Conservation (phyloP, 805 yeast genomes). For the Yamadazyma paraphyllophila region DNA sequence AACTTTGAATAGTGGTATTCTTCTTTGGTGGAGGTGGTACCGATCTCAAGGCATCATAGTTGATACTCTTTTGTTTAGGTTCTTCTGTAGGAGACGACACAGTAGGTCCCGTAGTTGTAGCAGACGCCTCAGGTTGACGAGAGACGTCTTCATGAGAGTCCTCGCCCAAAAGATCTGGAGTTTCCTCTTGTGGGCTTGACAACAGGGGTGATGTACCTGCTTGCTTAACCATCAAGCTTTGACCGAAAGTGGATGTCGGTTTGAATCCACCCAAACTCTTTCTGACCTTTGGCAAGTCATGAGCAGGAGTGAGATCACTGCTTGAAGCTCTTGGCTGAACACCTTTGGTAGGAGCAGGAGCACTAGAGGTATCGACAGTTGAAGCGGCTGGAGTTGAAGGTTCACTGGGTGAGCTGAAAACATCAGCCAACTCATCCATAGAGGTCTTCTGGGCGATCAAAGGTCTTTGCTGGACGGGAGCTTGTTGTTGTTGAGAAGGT, state of each 20-base stretch:
- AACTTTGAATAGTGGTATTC: neutral
- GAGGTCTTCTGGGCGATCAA: slow-evolving; percentile 45
- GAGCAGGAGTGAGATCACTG: slow-evolving; percentile 27
- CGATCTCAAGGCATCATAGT: slow-evolving; percentile 51
- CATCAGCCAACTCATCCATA: slow-evolving; percentile 63
- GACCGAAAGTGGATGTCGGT: slow-evolving; percentile 88
- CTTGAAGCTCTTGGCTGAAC: slow-evolving; percentile 28
- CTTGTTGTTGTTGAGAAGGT: neutral
- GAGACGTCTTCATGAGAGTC: slow-evolving; percentile 18
- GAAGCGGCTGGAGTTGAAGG: slow-evolving; percentile 14
- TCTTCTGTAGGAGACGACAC: slow-evolving; percentile 3
- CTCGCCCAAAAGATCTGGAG: slow-evolving; percentile 32
- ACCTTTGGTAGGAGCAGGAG: slow-evolving; percentile 1
- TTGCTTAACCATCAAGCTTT: slow-evolving; percentile 47
- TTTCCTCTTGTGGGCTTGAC: slow-evolving; percentile 16
- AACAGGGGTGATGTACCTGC: slow-evolving; percentile 1
- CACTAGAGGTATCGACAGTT: slow-evolving; percentile 12
- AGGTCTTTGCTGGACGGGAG: neutral
- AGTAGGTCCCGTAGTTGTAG: neutral
- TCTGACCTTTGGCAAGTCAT: slow-evolving; percentile 34
- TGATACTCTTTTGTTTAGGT: slow-evolving; percentile 30
- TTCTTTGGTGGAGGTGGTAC: slow-evolving; percentile 44
- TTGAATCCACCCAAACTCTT: slow-evolving; percentile 51
- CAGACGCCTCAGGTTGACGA: too few relatives aligned
- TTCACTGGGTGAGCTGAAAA: slow-evolving; percentile 31